Conservation (phyloP, 75 land plant species). For the Pinus taeda region DNA sequence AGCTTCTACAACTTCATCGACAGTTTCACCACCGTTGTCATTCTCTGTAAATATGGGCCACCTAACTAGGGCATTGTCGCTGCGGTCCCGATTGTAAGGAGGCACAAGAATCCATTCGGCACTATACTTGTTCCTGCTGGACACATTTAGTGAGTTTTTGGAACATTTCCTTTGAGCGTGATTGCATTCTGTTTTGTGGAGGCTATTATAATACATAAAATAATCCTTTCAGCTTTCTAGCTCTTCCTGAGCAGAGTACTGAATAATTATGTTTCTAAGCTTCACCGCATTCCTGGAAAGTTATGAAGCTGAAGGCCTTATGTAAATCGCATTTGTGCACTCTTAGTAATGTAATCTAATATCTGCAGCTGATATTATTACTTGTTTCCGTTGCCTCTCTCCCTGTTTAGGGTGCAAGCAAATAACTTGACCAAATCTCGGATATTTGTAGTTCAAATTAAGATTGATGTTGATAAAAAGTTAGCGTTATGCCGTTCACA, state of each 20-base stretch:
- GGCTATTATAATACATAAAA: not conserved
- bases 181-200: not conserved
- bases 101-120: not conserved
- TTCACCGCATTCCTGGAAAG: no score
- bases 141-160: not conserved
- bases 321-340: no score
- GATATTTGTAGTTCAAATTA: no score
- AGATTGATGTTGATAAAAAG: no score
- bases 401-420: no score
- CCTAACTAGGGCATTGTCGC: not conserved
- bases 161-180: not conserved
- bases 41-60: not conserved
- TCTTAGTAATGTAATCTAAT: no score
- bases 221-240: not conserved
- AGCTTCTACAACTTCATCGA: not conserved
- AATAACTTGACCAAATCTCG: no score
- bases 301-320: no score
- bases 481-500: no score
- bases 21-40: not conserved
- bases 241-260: not conserved
- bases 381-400: no score
- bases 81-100: conserved; percentile 1
- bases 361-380: no score
- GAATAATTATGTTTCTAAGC: not conserved
- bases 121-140: not conserved